Base-by-base conservation (phyloP, 2,329 filamentous ascomycete genomes). In the Myriosclerotinia duriaeana region DNA sequence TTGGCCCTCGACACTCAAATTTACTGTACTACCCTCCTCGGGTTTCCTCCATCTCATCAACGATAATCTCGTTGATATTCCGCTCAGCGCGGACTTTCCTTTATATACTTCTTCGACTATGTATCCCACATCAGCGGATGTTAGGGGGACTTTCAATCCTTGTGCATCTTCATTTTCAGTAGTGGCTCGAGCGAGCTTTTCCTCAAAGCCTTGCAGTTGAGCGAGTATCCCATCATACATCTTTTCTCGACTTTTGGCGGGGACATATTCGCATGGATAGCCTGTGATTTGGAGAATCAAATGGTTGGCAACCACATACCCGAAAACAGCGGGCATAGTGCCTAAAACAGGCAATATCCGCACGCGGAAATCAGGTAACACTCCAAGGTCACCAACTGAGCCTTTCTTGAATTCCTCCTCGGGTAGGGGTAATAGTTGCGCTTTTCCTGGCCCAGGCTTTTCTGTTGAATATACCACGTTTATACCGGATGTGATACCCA, bases 311-410 rank as follows among this genome's bases (percentile, higher is more conserved):
- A 91, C 87, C 0, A 90, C 91, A 66, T 97, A 90, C 11, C 95
- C 95, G 77, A 99, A 99, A 0, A 98, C 89, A 2, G 95, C 94
- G 0, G 95, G 95, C 93, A 99, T 97, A 0, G 95, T 99, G 0
- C 95, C 95, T 3, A 99, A 80, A 0, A 99, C 95, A 0, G 95
- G 95, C 11, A 99, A 79, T 66, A 99, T 99, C n/a, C 95, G 85
- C 12, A 97, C 92, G 34, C 95, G 85, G 78, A 99, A 99, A 76
- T 97, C 93, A 1, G 93, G 91, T 61, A 99, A 84, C 0, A 96
- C 91, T 53, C 93, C 91, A 0, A 98, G 83, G 71, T 97, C 93
- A 36, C 90, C 89, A 0, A 98, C 92, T 22, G 87, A 83, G 22
- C 95, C 95, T 78, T 95, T 96, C 58, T 86, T 79, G 74, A 93